These are phyloP conservation scores for Kazachstania africana DNA, from an alignment of 805 yeast species.

Conservation along the genomic window DNA sequence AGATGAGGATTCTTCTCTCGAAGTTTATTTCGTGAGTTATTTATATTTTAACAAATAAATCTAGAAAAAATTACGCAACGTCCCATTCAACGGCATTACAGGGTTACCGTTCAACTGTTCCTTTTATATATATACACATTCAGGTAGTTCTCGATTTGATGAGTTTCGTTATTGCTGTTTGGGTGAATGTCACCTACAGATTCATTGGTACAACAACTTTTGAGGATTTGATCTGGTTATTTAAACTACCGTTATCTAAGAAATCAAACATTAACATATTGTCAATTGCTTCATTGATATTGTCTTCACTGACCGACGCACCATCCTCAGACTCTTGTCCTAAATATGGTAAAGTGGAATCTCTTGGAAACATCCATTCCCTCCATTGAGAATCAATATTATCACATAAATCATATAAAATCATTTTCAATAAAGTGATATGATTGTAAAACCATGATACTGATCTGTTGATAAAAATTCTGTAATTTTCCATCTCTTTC, in stretches of 20 bases:
- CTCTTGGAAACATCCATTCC: slow-evolving; percentile 27
- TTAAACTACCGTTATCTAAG: slow-evolving; percentile 21
- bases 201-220: slow-evolving; percentile 11
- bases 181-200: no score
- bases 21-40: no score
- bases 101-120: no score
- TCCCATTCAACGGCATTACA: no score
- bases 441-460: slow-evolving; percentile 29
- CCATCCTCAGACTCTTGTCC: slow-evolving; percentile 8
- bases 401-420: slow-evolving; percentile 25
- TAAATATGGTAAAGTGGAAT: slow-evolving; percentile 16
- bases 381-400: slow-evolving; percentile 26
- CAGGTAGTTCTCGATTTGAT: no score
- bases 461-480: slow-evolving; percentile 25
- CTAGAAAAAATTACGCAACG: no score
- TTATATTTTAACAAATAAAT: no score
- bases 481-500: slow-evolving; percentile 27
- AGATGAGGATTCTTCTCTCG: no score
- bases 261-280: slow-evolving; percentile 20
- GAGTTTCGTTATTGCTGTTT: no score
- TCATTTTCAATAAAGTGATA: slow-evolving; percentile 26
- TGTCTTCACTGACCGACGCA: slow-evolving; percentile 9
- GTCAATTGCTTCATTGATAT: slow-evolving; percentile 21
- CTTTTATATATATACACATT: no score
- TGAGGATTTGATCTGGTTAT: slow-evolving; percentile 19